Conservation (phyloP, 2,329 filamentous ascomycete genomes). For the Bipolaris gigantea region DNA sequence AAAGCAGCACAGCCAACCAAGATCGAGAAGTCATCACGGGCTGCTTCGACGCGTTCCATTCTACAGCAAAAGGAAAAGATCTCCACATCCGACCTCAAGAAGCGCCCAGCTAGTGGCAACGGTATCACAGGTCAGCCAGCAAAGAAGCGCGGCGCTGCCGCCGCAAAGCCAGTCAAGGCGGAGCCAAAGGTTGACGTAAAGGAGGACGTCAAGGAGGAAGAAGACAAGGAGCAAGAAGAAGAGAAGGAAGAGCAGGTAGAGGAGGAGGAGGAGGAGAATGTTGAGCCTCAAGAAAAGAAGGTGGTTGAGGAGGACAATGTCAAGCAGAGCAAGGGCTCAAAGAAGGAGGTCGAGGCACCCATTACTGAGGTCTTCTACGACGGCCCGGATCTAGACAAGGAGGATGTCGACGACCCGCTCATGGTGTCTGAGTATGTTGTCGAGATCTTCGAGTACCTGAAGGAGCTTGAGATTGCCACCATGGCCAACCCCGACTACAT, state of each 20-base stretch:
- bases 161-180: conserved; percentile 55
- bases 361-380: conserved; percentile 33
- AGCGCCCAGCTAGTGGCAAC: conserved; percentile 73
- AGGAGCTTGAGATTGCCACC: conserved; percentile 76
- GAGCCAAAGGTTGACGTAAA: conserved; percentile 57
- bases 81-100: conserved; percentile 65
- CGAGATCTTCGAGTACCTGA: conserved; percentile 96
- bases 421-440: conserved; percentile 98
- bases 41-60: conserved; percentile 63
- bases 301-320: conserved; percentile 34
- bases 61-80: conserved; percentile 74
- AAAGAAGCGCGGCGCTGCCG: conserved; percentile 68
- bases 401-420: conserved; percentile 89
- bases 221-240: conserved; percentile 61
- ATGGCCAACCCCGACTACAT: conserved; percentile 95
- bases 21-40: conserved; percentile 70
- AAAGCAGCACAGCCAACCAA: conserved; percentile 80
- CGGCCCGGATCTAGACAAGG: conserved; percentile 70
- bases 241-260: conserved; percentile 52
- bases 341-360: conserved; percentile 22
- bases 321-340: conserved; percentile 23
- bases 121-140: conserved; percentile 64
- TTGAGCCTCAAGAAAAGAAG: conserved; percentile 51
- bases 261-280: conserved; percentile 59
- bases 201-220: conserved; percentile 56